Percentiles rank a stretch among this genome's conserved stretches.
Evolutionary conservation across 352 stramenopile genomes (phyloP).

Genomic region (Phytophthora cajani): DNA sequence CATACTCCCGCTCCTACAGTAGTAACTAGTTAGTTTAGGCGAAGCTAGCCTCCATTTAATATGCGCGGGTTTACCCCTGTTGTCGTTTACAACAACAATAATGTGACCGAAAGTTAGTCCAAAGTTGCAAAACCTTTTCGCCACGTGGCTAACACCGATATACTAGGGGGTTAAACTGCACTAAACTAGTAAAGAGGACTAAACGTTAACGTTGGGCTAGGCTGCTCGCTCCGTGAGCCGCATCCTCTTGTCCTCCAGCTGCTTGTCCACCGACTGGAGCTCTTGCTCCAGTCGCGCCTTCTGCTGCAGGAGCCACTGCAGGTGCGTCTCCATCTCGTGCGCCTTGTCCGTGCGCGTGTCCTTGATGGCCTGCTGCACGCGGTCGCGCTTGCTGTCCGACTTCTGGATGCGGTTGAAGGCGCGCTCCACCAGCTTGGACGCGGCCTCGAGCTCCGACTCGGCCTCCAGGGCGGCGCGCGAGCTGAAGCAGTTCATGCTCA

Average conservation of each 20-base stretch:
- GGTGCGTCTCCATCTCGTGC: conserved; percentile 55
- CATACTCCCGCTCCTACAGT: conserved; percentile 20
- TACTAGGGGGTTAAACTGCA: not conserved
- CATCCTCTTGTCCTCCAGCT: conserved; percentile 65
- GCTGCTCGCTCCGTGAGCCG: conserved; percentile 54
- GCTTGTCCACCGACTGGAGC: conserved; percentile 48
- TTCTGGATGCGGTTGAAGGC: conserved; percentile 66
- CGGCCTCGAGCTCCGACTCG: conserved; percentile 73
- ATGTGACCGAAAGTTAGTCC: conserved; percentile 5
- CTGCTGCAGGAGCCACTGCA: conserved; percentile 62
- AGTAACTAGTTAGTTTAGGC: conserved; percentile 13
- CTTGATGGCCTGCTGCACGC: conserved; percentile 50
- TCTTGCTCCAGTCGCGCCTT: conserved; percentile 59
- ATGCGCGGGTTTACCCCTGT: conserved; percentile 31
- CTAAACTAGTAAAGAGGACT: not conserved
- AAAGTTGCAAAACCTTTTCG: not conserved
- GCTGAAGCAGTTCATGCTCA: conserved; percentile 79
- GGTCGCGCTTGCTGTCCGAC: conserved; percentile 53
- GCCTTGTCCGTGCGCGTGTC: conserved; percentile 41
- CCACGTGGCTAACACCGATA: conserved; percentile 9
- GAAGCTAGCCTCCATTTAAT: conserved; percentile 21
- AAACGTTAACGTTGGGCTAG: conserved; percentile 3
- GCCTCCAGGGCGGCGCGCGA: conserved; percentile 53
- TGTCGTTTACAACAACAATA: conserved; percentile 14
- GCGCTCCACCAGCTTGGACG: conserved; percentile 68